These are phyloP conservation scores for Arabidopsis arenosa DNA, from an alignment of 345 rosid genomes.

Conservation along the genomic window DNA sequence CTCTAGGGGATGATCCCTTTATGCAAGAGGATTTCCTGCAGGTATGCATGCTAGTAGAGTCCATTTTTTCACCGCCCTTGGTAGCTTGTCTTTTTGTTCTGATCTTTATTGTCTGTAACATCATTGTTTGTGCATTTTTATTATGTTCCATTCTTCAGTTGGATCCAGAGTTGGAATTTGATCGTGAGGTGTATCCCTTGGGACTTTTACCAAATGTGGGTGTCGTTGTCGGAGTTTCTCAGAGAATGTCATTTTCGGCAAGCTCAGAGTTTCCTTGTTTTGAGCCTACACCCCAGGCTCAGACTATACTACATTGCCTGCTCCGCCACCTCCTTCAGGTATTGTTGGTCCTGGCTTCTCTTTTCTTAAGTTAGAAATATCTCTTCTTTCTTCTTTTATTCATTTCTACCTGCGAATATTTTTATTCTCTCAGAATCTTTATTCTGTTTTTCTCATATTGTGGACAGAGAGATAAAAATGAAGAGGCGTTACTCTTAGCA, in stretches of 20 bases:
- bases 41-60: slow-evolving; percentile 51
- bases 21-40: slow-evolving; percentile 98
- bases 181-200: slow-evolving; percentile 93
- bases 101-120: not conserved
- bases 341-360: slow-evolving; percentile 34
- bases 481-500: slow-evolving; percentile 84
- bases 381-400: slow-evolving; percentile 25
- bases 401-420: not conserved
- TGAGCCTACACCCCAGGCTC: slow-evolving; percentile 98
- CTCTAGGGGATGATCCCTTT: slow-evolving; percentile 84
- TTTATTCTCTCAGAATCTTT: not conserved
- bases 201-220: slow-evolving; percentile 98
- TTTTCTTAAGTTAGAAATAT: slow-evolving; percentile 14
- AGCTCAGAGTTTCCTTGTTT: slow-evolving; percentile 97
- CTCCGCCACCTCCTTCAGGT: slow-evolving; percentile 99
- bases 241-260: slow-evolving; percentile 96
- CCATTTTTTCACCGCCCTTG: not conserved
- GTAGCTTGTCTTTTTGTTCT: slow-evolving; percentile 16
- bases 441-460: slow-evolving; percentile 36
- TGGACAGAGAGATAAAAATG: slow-evolving; percentile 82
- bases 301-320: slow-evolving; percentile 94
- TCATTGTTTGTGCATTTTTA: slow-evolving; percentile 4
- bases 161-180: slow-evolving; percentile 99
- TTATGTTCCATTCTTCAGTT: slow-evolving; percentile 55
- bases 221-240: slow-evolving; percentile 94